Evolutionary conservation across 345 rosid species (phyloP).

Genomic region (Dipteronia dyeriana): DNA sequence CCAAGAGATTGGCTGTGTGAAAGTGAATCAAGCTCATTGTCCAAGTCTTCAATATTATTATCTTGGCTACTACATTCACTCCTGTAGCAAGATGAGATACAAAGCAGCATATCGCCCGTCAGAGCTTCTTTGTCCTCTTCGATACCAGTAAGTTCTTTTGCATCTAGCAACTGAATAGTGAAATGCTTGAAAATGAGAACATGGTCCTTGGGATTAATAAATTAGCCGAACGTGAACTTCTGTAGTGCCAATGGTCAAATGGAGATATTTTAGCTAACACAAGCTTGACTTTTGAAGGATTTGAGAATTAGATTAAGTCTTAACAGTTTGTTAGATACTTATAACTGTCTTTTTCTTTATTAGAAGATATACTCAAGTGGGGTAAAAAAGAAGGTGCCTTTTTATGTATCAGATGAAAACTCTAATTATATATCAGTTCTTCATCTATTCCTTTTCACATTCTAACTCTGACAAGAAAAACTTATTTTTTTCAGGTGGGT

Average conservation of each 20-base stretch:
- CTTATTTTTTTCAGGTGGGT: conserved; percentile 78
- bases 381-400: too few species aligned
- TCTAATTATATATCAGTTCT: background rate
- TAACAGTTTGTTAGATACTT: background rate
- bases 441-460: background rate
- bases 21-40: conserved; percentile 61
- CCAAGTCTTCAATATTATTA: conserved; percentile 85
- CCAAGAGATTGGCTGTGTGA: conserved; percentile 86
- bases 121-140: conserved; percentile 96
- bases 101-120: conserved; percentile 93
- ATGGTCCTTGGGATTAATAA: background rate
- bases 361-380: too few species aligned
- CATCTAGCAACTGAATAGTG: conserved; percentile 11
- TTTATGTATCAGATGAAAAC: background rate
- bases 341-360: too few species aligned
- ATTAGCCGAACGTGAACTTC: background rate
- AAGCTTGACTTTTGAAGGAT: background rate
- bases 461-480: conserved; percentile 23
- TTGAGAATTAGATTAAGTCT: background rate
- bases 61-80: conserved; percentile 96
- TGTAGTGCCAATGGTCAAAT: background rate
- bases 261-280: background rate
- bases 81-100: conserved; percentile 97
- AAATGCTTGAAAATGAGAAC: conserved; percentile 2
- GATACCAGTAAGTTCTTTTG: conserved; percentile 64